These are phyloP conservation scores for Volvariella surrecta DNA, from an alignment of 1,284 basidiomycete species.

Conservation along the genomic window DNA sequence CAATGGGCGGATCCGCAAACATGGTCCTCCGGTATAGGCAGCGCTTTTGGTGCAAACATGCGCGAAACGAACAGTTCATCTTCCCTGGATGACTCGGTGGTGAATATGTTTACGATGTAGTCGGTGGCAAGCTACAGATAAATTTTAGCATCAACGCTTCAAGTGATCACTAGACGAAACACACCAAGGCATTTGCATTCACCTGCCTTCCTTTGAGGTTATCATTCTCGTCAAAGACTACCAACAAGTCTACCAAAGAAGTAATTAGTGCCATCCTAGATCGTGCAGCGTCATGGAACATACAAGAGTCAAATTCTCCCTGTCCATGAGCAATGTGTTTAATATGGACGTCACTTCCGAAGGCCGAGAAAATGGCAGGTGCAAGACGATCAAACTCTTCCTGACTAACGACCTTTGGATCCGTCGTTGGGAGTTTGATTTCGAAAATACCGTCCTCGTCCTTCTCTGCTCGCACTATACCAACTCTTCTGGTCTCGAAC, in stretches of 20 bases:
- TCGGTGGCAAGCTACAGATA: conserved; percentile 21
- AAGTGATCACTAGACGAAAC: conserved; percentile 13
- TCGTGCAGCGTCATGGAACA: not conserved
- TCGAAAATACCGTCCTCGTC: conserved; percentile 27
- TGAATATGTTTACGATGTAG: conserved; percentile 28
- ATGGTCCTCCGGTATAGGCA: conserved; percentile 39
- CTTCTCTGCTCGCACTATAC: conserved; percentile 18
- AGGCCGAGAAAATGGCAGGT: conserved; percentile 24
- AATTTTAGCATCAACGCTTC: too few species aligned
- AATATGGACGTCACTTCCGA: conserved; percentile 27
- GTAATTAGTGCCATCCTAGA: not conserved
- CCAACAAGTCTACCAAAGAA: conserved; percentile 21
- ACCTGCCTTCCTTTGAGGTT: conserved; percentile 27
- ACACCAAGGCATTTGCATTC: conserved; percentile 28
- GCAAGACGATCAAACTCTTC: conserved; percentile 21
- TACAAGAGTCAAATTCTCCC: conserved; percentile 23
- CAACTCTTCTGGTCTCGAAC: conserved; percentile 23
- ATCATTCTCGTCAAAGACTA: conserved; percentile 36
- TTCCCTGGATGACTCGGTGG: conserved; percentile 23
- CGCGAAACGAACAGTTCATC: conserved; percentile 39
- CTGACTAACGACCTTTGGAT: conserved; percentile 17
- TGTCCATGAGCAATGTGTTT: conserved; percentile 28
- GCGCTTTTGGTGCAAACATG: conserved; percentile 35
- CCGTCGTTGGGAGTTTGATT: conserved; percentile 30
- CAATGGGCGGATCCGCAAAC: conserved; percentile 54